phyloP scores from a whole-genome alignment of 352 stramenopile species.

The Globisporangium nunn region DNA sequence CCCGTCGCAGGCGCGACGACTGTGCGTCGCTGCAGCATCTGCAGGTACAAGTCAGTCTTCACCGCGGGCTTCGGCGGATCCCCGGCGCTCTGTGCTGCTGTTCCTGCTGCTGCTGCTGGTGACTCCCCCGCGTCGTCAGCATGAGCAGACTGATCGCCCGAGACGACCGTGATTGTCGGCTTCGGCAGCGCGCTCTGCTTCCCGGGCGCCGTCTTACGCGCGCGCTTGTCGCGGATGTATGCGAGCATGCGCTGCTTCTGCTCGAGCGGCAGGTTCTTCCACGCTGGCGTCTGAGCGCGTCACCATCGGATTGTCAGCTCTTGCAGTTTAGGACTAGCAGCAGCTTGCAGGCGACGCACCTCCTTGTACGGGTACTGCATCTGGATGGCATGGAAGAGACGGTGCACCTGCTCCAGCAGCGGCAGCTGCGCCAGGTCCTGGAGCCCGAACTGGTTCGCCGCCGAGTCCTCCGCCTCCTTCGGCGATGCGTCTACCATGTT shows the following conservation, averaged over 20 bases:
- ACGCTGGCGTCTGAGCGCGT: constrained; percentile 45
- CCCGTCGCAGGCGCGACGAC: constrained; percentile 21
- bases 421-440: constrained; percentile 53
- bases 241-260: constrained; percentile 77
- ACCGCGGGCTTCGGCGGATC: constrained; percentile 5
- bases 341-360: constrained; percentile 13
- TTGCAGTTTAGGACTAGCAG: too few species aligned
- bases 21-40: constrained; percentile 72
- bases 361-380: constrained; percentile 79
- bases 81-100: constrained; percentile 3
- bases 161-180: background rate
- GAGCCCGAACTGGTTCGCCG: constrained; percentile 66
- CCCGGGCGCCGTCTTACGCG: constrained; percentile 14
- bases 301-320: too few species aligned
- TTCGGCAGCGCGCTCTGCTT: background rate
- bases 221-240: constrained; percentile 72
- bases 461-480: constrained; percentile 7
- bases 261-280: constrained; percentile 64
- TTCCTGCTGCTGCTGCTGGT: background rate
- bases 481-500: background rate
- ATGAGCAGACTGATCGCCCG: background rate
- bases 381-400: constrained; percentile 80
- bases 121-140: background rate
- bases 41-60: constrained; percentile 64
- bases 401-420: constrained; percentile 79